phyloP scores from a whole-genome alignment of 805 yeast genomes.

The Saccharomyces kudriavzevii region DNA sequence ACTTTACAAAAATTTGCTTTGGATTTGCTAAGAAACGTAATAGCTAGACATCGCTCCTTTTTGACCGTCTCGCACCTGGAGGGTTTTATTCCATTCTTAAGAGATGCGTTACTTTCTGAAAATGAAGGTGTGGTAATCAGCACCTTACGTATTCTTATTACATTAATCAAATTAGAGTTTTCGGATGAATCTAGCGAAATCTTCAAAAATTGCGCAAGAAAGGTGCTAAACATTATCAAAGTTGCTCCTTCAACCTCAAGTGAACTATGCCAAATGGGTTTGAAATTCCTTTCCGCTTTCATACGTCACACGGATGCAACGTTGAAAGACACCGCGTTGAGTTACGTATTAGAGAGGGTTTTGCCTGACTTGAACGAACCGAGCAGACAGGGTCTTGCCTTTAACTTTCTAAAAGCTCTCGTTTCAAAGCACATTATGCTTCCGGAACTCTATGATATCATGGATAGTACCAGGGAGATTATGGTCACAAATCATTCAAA shows the following conservation, averaged over 20 bases:
- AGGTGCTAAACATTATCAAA: slow-evolving; percentile 54
- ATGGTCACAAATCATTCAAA: slow-evolving; percentile 85
- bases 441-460: slow-evolving; percentile 83
- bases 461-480: slow-evolving; percentile 71
- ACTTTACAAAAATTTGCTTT: slow-evolving; percentile 69
- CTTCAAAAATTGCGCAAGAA: slow-evolving; percentile 55
- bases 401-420: slow-evolving; percentile 73
- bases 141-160: slow-evolving; percentile 53
- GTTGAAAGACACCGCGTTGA: slow-evolving; percentile 62
- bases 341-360: slow-evolving; percentile 62
- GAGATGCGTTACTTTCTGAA: slow-evolving; percentile 50
- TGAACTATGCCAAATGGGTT: slow-evolving; percentile 71
- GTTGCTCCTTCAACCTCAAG: slow-evolving; percentile 71
- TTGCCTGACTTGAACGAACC: slow-evolving; percentile 89
- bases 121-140: slow-evolving; percentile 73
- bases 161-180: slow-evolving; percentile 55
- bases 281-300: slow-evolving; percentile 64
- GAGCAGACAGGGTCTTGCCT: slow-evolving; percentile 78
- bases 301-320: slow-evolving; percentile 62
- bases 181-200: slow-evolving; percentile 37
- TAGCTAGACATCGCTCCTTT: slow-evolving; percentile 54
- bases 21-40: slow-evolving; percentile 65
- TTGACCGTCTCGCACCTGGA: slow-evolving; percentile 51
- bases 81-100: slow-evolving; percentile 70
- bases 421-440: slow-evolving; percentile 63